Percentiles rank a stretch among this genome's conserved stretches.
phyloP scores from a whole-genome alignment of 768 basidiomycete species.

The Kockovaella imperatae region DNA sequence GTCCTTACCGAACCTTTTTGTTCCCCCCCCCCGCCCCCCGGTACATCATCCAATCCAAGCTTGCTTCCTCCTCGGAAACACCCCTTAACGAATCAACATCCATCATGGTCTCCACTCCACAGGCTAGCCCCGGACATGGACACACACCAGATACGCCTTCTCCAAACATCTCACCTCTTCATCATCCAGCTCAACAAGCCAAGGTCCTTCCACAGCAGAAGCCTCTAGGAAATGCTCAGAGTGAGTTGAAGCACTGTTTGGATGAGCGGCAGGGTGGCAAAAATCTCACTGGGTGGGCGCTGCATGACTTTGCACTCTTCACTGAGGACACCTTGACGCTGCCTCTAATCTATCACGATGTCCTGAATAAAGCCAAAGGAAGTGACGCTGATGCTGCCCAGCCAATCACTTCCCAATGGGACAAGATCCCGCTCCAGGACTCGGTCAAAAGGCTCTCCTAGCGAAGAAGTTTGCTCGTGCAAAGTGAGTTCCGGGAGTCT shows the following conservation, averaged over 20 bases:
- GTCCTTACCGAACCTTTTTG: too few species aligned
- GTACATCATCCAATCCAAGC: not conserved
- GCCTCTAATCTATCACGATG: not conserved
- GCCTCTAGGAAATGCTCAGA: slow-evolving; percentile 37
- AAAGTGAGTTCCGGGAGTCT: slow-evolving; percentile 54
- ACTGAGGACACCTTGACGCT: not conserved
- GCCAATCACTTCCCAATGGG: slow-evolving; percentile 21
- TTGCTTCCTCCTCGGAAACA: slow-evolving; percentile 5
- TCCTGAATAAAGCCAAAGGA: not conserved
- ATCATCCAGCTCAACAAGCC: slow-evolving; percentile 41
- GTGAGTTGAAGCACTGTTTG: too few species aligned
- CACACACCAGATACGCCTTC: slow-evolving; percentile 21
- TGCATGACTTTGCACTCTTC: too few species aligned
- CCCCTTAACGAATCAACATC: slow-evolving; percentile 11
- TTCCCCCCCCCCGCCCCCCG: too few species aligned
- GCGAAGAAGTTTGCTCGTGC: slow-evolving; percentile 88
- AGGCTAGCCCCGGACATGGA: too few species aligned
- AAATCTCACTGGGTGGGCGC: too few species aligned
- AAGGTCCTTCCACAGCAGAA: slow-evolving; percentile 35
- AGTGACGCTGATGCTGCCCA: slow-evolving; percentile 41
- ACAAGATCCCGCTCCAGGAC: slow-evolving; percentile 17
- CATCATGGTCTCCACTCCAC: slow-evolving; percentile 7
- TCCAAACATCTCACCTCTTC: slow-evolving; percentile 42
- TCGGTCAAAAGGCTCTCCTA: slow-evolving; percentile 84
- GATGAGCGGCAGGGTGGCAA: too few species aligned